Base-by-base conservation (phyloP, 495 filamentous ascomycete genomes). In the Wilcoxina mikolae region DNA sequence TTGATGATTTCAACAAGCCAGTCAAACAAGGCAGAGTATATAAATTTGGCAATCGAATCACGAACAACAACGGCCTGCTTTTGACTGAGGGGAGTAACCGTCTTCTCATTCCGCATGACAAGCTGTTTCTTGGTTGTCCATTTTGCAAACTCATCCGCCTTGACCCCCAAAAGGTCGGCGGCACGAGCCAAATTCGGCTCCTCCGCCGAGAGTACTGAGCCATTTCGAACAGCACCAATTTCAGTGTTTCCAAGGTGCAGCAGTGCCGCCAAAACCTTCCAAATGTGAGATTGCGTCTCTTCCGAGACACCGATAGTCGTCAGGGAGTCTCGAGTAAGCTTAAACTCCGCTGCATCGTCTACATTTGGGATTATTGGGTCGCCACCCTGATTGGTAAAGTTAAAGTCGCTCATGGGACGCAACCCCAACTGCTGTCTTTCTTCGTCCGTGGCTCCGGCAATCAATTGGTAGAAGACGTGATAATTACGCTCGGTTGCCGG, bases 101-200 rank as follows among this genome's bases (percentile, higher is more conserved):
- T 99, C 72, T 94, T 95, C 67, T 99, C 91, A 3, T 89, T 94
- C 57, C 91, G 79, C 24, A 94, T 99, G 61, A 95, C 82, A 42
- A 99, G 76, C 68, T 96, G 91, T 68, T 99, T 99, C 75, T 99
- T 99, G 35, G 95, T 85, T 42, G 93, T 96, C 91, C 91, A 99
- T 70, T 88, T 95, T 52, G 91, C 87, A 68, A 99, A 99, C 59
- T 93, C 85, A 26, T 74, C 72, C 22, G 78, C 74, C 66, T 94
- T 78, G 53, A 99, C 93, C 23, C 93, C 91, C 26, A 99, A 77
- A 59, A 96, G 83, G 28, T 79, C 72, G 66, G 87, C 87, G 44
- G 93, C 91, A 56, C 79, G 80, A 24, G 82, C 76, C 45, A 99
- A 73, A 12, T 84, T 78, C 11, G 88, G 82, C 61, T 99, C 93